Evolutionary conservation across 192 early-diverging fungal genomes (phyloP), one percentile per base, ranked within the genome.

Genomic region (Backusella morwellensis): DNA sequence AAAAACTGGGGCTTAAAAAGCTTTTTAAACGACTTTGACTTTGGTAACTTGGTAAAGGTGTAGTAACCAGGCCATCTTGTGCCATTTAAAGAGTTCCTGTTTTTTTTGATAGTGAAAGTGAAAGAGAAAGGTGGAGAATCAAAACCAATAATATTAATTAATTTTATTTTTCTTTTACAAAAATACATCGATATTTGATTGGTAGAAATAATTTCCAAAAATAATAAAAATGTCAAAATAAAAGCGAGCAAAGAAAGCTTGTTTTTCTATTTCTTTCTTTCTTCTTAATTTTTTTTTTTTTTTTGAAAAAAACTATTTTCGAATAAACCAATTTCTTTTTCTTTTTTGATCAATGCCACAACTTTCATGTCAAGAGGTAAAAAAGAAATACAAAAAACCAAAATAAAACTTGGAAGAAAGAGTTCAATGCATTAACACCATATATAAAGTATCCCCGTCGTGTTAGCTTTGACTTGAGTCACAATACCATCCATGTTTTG

Each of bases 401-500:
- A 11, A 63, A 1, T 29, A 26, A 63, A 12, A 29, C 0, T 15
- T 44, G 4, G 15, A 68, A 68, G 2, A 68, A 68, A 34, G n/a
- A 23, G 47, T 8, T 50, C 6, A 50, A 50, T n/a, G 47, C 47
- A 50, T 50, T 50, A 50, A 50, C 47, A 50, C 12, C 17, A 4
- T 17, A n/a, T 5, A 47, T 47, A 54, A 56, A 73, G 72, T 38
- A 36, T 73, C 3, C 72, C 42, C 78, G 82, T 26, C 56, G 79
- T 68, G 82, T 84, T 47, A 78, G 76, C 41, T 84, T 84, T 40
- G 82, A 84, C 32, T 66, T 84, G 32, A 74, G 70, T 34, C 78
- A 80, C 70, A 84, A 80, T 56, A 81, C 70, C n/a, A 77, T 84
- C 19, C 79, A 84, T 66, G 34, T 84, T 42, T 71, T 84, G 23